Percentiles rank a stretch among this genome's conserved stretches.
phyloP scores from a whole-genome alignment of 2,329 filamentous ascomycete genomes.

The Blastomyces silverae region DNA sequence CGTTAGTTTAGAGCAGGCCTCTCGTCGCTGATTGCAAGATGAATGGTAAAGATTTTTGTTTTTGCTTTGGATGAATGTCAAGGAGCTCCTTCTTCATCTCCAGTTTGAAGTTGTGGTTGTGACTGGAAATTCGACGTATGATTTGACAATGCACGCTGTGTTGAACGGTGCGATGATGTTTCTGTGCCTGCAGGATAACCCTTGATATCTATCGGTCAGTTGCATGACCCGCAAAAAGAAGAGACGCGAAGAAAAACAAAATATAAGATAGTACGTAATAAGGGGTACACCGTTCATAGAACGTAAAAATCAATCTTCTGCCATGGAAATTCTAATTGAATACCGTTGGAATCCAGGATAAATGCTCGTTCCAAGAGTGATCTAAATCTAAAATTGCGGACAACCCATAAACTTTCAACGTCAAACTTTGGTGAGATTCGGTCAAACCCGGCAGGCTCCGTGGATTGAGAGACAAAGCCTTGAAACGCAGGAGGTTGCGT shows the following conservation, averaged over 20 bases:
- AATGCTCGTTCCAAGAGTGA: neutral
- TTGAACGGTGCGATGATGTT: neutral
- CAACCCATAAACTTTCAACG: neutral
- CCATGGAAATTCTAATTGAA: neutral
- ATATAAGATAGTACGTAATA: neutral
- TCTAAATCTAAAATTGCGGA: neutral
- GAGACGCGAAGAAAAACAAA: neutral
- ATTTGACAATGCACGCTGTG: slow-evolving; percentile 6
- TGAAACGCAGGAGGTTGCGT: neutral
- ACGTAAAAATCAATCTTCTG: neutral
- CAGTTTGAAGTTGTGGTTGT: neutral
- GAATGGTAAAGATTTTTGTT: neutral
- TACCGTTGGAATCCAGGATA: neutral
- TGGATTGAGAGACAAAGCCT: neutral
- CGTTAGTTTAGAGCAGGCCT: neutral
- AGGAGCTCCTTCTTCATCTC: no score
- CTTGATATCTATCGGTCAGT: neutral
- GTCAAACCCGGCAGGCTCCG: neutral
- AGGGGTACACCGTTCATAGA: neutral
- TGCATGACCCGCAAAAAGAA: neutral
- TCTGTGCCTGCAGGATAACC: slow-evolving; percentile 6
- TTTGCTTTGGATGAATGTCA: neutral
- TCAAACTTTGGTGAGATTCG: neutral
- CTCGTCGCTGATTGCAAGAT: neutral
- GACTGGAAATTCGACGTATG: neutral